A percentile compares a stretch with the other conserved stretches of the same genome.
Evolutionary conservation across 1,284 basidiomycete species (phyloP).

Genomic region (Mycosarcoma mackinlayi): DNA sequence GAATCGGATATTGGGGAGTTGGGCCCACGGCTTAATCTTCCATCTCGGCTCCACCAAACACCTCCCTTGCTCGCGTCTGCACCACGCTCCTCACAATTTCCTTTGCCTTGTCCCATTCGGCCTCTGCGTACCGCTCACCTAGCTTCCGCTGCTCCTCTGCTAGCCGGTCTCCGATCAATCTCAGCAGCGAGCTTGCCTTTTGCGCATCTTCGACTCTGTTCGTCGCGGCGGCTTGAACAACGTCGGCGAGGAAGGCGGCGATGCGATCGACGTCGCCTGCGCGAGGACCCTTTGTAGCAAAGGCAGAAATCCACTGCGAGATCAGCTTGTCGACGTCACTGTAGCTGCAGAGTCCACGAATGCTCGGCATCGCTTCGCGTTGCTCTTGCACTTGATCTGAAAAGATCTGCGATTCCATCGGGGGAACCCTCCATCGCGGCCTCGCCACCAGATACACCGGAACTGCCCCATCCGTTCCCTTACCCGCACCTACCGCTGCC

Average conservation of each 20-base stretch:
- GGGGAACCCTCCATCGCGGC: conserved; percentile 5
- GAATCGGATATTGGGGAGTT: too few relatives aligned
- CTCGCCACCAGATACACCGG: conserved; percentile 26
- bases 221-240: conserved; percentile 3
- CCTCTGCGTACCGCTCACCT: not conserved
- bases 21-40: too few relatives aligned
- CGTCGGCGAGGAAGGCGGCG: conserved; percentile 18
- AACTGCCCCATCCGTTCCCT: conserved; percentile 1
- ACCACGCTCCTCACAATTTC: conserved; percentile 5
- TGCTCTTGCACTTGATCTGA: not conserved
- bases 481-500: too few relatives aligned
- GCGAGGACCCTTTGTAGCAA: conserved; percentile 40
- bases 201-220: conserved; percentile 26
- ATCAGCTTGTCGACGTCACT: conserved; percentile 26
- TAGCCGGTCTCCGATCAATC: conserved; percentile 8
- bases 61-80: conserved; percentile 9
- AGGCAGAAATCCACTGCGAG: conserved; percentile 44
- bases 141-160: not conserved
- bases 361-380: conserved; percentile 9
- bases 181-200: conserved; percentile 17
- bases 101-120: conserved; percentile 22
- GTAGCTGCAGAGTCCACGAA: conserved; percentile 31
- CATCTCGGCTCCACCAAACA: conserved; percentile 24
- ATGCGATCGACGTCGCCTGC: conserved; percentile 51
- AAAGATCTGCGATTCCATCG: conserved; percentile 15